Evolutionary conservation across 768 basidiomycete genomes (phyloP), one percentile per base, ranked within the genome.

Genomic region (Coprinopsis cinerea): DNA sequence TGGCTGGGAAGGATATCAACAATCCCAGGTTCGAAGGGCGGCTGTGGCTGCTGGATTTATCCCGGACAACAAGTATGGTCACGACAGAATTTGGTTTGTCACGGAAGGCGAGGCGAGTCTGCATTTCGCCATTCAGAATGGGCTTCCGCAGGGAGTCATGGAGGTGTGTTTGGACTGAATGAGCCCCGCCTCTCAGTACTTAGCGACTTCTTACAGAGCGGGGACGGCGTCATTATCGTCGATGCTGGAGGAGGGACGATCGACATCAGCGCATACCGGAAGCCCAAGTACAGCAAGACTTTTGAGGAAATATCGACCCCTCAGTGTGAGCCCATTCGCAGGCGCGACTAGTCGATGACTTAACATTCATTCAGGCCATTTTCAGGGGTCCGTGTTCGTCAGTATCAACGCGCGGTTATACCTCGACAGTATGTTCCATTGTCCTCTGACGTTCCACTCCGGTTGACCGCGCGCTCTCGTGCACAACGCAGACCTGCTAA

Each of bases 231-330:
- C 2, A 63, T 81, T 50, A 67, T 83, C 35, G 73, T 82, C 17
- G 81, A 84, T 53, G 79, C 80, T 5, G 81, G 82, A 3, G 80
- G 80, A 52, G 82, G 80, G 20, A 84, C 80, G 0, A 68, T 83
- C 27, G 82, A 84, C 55, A 67, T 83, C 32, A 81, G 78, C 53
- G 70, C 78, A 15, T 83, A 83, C 49, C 69, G 72, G 56, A 57
- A 59, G n/a, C 56, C 55, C n/a, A 61, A 56, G 1, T 49, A 58
- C 0, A 53, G 56, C 2, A 55, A 57, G 37, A 54, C 59, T 0
- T 71, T 78, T 35, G 71, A 76, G 49, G 81, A 82, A 57, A 74
- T 77, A 34, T 69, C 75, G 1, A 67, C 70, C 0, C 56, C 70
- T 2, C 64, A 71, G 52, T 79, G 76, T 75, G 57, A 64, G 17